These are phyloP conservation scores for Coniochaeta pulveracea DNA, from an alignment of 2,329 filamentous ascomycete species.

Conservation along the genomic window DNA sequence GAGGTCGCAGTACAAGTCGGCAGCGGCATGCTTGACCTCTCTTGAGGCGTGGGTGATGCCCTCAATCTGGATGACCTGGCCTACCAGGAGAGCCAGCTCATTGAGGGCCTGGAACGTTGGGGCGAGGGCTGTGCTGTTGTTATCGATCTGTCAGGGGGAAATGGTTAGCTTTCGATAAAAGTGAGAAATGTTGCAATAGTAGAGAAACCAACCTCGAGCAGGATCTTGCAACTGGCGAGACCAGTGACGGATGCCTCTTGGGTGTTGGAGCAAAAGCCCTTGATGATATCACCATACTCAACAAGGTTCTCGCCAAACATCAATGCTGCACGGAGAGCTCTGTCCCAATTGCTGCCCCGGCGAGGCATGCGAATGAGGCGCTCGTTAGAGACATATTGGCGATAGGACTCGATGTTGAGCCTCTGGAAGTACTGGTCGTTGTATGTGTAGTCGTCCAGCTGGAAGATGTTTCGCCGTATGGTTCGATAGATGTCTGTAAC, in stretches of 20 bases:
- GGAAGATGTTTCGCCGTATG: constrained; percentile 12
- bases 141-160: constrained; percentile 19
- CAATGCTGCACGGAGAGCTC: constrained; percentile 25
- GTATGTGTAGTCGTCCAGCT: constrained; percentile 17
- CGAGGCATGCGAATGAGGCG: constrained; percentile 28
- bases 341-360: constrained; percentile 28
- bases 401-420: constrained; percentile 18
- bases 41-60: constrained; percentile 20
- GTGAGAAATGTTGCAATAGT: no score
- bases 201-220: constrained; percentile 27
- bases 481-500: constrained; percentile 10
- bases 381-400: constrained; percentile 25
- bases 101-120: constrained; percentile 27
- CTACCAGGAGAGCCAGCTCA: constrained; percentile 24
- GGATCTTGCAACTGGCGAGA: constrained; percentile 23
- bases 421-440: constrained; percentile 12
- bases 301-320: constrained; percentile 28
- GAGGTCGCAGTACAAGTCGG: constrained; percentile 22
- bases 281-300: constrained; percentile 21
- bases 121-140: constrained; percentile 23
- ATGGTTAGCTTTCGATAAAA: constrained; percentile 2
- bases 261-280: constrained; percentile 16
- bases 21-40: constrained; percentile 19
- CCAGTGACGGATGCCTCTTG: constrained; percentile 17
- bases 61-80: constrained; percentile 23